These are phyloP conservation scores for Mallotus japonicus DNA, from an alignment of 441 rosid species.

Conservation along the genomic window DNA sequence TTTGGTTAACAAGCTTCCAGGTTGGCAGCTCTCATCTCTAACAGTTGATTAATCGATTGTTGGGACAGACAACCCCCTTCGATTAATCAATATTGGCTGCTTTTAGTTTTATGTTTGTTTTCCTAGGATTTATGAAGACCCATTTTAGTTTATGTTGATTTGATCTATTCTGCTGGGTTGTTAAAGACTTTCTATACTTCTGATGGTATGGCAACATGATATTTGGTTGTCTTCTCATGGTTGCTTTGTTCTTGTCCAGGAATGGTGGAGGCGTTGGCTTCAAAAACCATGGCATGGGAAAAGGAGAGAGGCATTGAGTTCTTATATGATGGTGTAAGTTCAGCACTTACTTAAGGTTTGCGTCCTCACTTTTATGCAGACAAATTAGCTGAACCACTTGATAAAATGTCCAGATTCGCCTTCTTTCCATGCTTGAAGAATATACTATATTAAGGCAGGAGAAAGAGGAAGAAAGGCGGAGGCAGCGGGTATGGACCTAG, in stretches of 20 bases:
- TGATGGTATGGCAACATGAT: too few species aligned
- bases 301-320: constrained; percentile 76
- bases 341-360: constrained; percentile 6
- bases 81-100: neutral
- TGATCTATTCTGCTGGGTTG: neutral
- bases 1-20: constrained; percentile 89
- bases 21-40: neutral
- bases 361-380: neutral
- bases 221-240: neutral
- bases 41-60: neutral
- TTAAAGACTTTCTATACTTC: too few species aligned
- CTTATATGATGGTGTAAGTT: constrained; percentile 87
- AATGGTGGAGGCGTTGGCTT: constrained; percentile 82
- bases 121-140: neutral
- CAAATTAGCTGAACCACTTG: constrained; percentile 14
- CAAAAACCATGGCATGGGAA: constrained; percentile 90
- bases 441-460: constrained; percentile 70
- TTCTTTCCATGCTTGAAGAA: constrained; percentile 92
- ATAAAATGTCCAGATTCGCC: constrained; percentile 48
- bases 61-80: too few species aligned
- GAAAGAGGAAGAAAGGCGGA: constrained; percentile 90
- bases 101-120: neutral
- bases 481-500: constrained; percentile 64
- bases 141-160: neutral
- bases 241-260: constrained; percentile 39